Conservation (phyloP, 768 basidiomycete species). For the Tricholoma bakamatsutake region DNA sequence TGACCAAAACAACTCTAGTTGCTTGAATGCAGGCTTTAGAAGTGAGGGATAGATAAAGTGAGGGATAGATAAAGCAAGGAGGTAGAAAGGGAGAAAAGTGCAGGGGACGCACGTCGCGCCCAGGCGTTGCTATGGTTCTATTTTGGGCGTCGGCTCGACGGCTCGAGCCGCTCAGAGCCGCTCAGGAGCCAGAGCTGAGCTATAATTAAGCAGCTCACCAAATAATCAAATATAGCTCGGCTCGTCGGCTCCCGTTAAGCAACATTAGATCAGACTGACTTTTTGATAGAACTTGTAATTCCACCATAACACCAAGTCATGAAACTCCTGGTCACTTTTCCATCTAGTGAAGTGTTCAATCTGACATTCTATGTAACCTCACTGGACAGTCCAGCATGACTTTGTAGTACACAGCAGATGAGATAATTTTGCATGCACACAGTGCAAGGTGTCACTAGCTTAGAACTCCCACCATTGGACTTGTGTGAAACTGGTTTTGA, state of each 20-base stretch:
- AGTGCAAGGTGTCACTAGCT: no score
- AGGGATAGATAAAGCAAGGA: neutral
- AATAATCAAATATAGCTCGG: conserved; percentile 1
- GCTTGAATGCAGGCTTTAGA: neutral
- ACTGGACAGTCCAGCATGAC: no score
- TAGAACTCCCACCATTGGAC: no score
- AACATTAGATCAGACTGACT: no score
- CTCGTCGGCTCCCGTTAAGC: neutral
- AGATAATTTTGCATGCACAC: no score
- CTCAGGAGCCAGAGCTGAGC: neutral
- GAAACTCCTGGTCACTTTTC: no score
- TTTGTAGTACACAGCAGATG: no score
- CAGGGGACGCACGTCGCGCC: neutral
- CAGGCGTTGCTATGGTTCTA: neutral
- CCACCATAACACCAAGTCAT: no score
- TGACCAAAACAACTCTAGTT: neutral
- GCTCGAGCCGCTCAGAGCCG: neutral
- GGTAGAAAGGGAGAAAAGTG: neutral
- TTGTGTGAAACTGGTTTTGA: no score
- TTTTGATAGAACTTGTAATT: no score
- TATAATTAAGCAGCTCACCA: neutral
- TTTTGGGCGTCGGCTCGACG: neutral
- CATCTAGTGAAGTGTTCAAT: no score
- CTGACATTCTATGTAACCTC: no score
- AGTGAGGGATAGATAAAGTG: neutral